Evolutionary conservation across 495 filamentous ascomycete species (phyloP).

Genomic region (Daldinia loculata): DNA sequence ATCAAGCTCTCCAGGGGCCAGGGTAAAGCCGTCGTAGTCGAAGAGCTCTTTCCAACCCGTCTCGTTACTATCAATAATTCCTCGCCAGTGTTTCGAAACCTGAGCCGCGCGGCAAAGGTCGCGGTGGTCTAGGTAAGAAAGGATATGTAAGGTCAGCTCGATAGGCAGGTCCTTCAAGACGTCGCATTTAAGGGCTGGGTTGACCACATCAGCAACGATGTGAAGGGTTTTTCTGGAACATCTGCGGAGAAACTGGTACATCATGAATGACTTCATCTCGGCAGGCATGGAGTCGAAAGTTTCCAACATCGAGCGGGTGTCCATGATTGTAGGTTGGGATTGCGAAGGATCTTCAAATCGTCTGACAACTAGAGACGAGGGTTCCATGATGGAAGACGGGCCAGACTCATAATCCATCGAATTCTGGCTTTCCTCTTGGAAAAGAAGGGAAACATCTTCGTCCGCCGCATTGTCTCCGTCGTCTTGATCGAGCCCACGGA

Average conservation of each 20-base stretch:
- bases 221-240: conserved; percentile 91
- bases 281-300: conserved; percentile 89
- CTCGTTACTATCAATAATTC: conserved; percentile 89
- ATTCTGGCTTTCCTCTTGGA: conserved; percentile 37
- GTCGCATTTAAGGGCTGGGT: conserved; percentile 96
- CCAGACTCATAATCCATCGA: conserved; percentile 36
- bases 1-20: conserved; percentile 85
- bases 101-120: conserved; percentile 92
- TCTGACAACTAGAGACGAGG: conserved; percentile 22
- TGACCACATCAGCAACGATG: conserved; percentile 90
- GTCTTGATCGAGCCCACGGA: conserved; percentile 51
- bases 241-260: conserved; percentile 91
- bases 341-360: conserved; percentile 31
- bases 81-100: conserved; percentile 93
- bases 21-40: conserved; percentile 78
- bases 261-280: conserved; percentile 89
- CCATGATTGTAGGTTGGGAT: conserved; percentile 60
- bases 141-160: conserved; percentile 86
- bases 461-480: conserved; percentile 51
- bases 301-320: conserved; percentile 84
- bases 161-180: conserved; percentile 83
- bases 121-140: conserved; percentile 84
- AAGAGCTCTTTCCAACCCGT: conserved; percentile 95
- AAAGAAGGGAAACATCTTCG: conserved; percentile 44
- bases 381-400: conserved; percentile 26